A percentile compares a stretch with the other conserved stretches of the same genome.
Conservation (phyloP, 768 basidiomycete species). For the Suillus ampliporus region DNA sequence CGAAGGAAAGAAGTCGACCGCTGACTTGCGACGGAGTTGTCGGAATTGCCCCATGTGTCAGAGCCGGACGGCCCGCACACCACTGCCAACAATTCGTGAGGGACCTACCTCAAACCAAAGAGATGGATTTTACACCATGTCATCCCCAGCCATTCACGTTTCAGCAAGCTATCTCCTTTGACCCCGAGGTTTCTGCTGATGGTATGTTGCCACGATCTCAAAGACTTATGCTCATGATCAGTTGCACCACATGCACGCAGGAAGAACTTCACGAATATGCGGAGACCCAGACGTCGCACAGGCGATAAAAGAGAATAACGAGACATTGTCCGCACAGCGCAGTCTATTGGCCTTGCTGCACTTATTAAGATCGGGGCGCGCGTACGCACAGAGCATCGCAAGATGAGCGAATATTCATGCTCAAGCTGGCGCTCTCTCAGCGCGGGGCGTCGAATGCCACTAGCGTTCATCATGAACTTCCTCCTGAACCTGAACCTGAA, state of each 20-base stretch:
- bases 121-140: constrained; percentile 71
- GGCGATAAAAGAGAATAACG: constrained; percentile 73
- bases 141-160: constrained; percentile 80
- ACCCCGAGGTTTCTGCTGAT: constrained; percentile 70
- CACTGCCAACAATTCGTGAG: not conserved
- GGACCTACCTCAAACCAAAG: not conserved
- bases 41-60: no score
- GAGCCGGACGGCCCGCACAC: no score
- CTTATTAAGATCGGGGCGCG: constrained; percentile 11
- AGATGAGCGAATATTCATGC: constrained; percentile 73
- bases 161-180: constrained; percentile 63
- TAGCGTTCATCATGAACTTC: not conserved
- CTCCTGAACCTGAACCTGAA: not conserved
- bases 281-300: constrained; percentile 62
- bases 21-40: no score
- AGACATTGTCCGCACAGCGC: constrained; percentile 54
- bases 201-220: constrained; percentile 46
- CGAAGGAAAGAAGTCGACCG: no score
- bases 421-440: constrained; percentile 67
- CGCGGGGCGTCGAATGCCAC: constrained; percentile 47
- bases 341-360: constrained; percentile 12
- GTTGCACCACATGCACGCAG: constrained; percentile 58
- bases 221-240: constrained; percentile 10
- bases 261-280: constrained; percentile 52
- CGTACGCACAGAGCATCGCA: constrained; percentile 66